Evolutionary conservation across 2,329 filamentous ascomycete species (phyloP).

Genomic region (Aureobasidium pullulans): DNA sequence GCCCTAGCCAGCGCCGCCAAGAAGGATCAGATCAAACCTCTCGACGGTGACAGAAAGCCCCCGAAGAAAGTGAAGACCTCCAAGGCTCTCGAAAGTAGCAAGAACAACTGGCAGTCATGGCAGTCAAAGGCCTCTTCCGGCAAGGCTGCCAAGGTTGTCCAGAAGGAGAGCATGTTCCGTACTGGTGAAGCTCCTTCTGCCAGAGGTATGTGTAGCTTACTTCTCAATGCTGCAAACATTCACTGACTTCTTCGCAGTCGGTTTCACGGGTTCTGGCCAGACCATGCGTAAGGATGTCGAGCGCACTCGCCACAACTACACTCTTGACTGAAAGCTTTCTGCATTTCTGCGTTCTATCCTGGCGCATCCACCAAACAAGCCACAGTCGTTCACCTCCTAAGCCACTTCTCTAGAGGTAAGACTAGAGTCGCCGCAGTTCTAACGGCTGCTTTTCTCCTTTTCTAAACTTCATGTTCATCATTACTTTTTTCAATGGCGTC

Average conservation of each 20-base stretch:
- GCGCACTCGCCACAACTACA: constrained; percentile 76
- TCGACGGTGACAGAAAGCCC: constrained; percentile 49
- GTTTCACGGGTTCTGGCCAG: constrained; percentile 92
- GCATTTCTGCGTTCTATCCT: not conserved
- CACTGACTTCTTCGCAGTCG: constrained; percentile 53
- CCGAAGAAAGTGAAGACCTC: constrained; percentile 79
- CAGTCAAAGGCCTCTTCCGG: constrained; percentile 54
- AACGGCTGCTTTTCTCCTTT: not conserved
- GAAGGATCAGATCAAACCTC: constrained; percentile 52
- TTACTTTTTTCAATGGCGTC: not conserved
- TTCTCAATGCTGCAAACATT: not conserved
- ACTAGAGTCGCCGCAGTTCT: not conserved
- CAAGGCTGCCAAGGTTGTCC: constrained; percentile 57
- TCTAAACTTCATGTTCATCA: not conserved
- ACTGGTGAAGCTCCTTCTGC: constrained; percentile 81
- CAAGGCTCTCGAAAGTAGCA: constrained; percentile 82
- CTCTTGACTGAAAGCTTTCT: constrained; percentile 28
- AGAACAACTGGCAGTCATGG: constrained; percentile 94
- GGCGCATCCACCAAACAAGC: not conserved
- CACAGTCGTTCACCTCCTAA: not conserved
- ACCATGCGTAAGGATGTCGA: constrained; percentile 88
- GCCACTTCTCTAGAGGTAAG: not conserved
- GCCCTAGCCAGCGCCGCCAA: constrained; percentile 57
- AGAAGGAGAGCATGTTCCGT: constrained; percentile 96
- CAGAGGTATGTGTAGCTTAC: constrained; percentile 55